These are phyloP conservation scores for Paramyrothecium sp. DNA, from an alignment of 2,329 filamentous ascomycete genomes.

Conservation along the genomic window DNA sequence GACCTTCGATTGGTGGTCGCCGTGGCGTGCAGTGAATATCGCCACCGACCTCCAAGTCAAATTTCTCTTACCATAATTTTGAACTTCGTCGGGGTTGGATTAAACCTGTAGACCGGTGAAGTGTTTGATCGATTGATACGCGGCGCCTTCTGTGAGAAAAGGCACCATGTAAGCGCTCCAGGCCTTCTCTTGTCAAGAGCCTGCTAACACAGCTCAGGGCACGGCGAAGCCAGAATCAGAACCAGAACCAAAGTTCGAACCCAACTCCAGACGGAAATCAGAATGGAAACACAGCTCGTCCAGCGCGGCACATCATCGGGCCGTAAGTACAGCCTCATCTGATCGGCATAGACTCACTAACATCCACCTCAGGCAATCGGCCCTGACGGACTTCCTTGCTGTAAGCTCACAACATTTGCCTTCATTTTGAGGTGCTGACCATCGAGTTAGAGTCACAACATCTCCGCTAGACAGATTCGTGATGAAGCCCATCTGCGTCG, in stretches of 20 bases:
- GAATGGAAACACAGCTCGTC: conserved; percentile 14
- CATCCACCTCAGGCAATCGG: conserved; percentile 39
- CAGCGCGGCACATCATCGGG: conserved; percentile 33
- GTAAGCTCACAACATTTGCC: conserved; percentile 23
- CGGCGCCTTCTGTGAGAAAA: not conserved
- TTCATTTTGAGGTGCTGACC: conserved; percentile 14
- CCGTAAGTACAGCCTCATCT: conserved; percentile 26
- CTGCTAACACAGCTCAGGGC: not conserved
- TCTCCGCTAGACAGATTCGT: conserved; percentile 59
- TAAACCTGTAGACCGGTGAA: too few relatives aligned
- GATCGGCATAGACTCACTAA: conserved; percentile 4
- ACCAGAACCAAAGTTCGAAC: conserved; percentile 11
- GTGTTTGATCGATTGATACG: too few relatives aligned
- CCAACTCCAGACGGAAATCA: conserved; percentile 3
- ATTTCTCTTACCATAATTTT: not conserved
- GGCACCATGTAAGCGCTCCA: not conserved
- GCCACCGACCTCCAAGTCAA: conserved; percentile 14
- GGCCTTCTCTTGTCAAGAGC: not conserved
- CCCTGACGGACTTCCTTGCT: conserved; percentile 53
- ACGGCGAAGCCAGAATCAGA: conserved; percentile 16
- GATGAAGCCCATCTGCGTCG: conserved; percentile 47
- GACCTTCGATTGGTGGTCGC: conserved; percentile 9
- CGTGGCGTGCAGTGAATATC: conserved; percentile 10
- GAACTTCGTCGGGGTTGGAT: too few relatives aligned
- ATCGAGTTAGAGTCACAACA: conserved; percentile 62